Evolutionary conservation across 768 basidiomycete genomes (phyloP).

Genomic region (Pholiota microspora): DNA sequence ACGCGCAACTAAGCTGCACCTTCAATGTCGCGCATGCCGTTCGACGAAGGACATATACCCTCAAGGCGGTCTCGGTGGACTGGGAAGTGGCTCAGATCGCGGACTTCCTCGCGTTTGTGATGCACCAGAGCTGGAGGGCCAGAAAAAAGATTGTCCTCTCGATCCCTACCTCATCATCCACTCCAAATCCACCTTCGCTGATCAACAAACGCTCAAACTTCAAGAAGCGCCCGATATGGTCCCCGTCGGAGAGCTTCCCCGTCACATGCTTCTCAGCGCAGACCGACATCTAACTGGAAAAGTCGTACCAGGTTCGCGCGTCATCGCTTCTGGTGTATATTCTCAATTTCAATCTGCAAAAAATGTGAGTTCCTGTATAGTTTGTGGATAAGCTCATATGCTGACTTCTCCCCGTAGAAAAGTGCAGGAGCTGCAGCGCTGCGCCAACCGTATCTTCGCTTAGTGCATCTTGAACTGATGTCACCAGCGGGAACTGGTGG

Average conservation of each 20-base stretch:
- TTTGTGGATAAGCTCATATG: too few relatives aligned
- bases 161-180: conserved; percentile 97
- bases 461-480: conserved; percentile 89
- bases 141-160: conserved; percentile 91
- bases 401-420: conserved; percentile 45
- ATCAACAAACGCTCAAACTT: conserved; percentile 94
- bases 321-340: conserved; percentile 95
- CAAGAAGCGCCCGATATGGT: conserved; percentile 99
- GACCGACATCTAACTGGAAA: conserved; percentile 91
- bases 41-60: conserved; percentile 78
- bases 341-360: conserved; percentile 92
- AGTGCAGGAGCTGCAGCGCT: conserved; percentile 83
- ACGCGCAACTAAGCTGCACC: conserved; percentile 85
- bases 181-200: conserved; percentile 90
- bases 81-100: conserved; percentile 83
- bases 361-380: conserved; percentile 70
- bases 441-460: conserved; percentile 90
- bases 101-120: conserved; percentile 89
- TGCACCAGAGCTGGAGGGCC: conserved; percentile 73
- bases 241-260: conserved; percentile 94
- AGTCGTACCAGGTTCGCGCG: conserved; percentile 94
- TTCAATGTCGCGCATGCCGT: conserved; percentile 92
- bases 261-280: conserved; percentile 90
- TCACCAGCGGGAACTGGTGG: conserved; percentile 70
- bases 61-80: conserved; percentile 73